Evolutionary conservation across 768 basidiomycete genomes (phyloP).

Genomic region (Suillus decipiens): DNA sequence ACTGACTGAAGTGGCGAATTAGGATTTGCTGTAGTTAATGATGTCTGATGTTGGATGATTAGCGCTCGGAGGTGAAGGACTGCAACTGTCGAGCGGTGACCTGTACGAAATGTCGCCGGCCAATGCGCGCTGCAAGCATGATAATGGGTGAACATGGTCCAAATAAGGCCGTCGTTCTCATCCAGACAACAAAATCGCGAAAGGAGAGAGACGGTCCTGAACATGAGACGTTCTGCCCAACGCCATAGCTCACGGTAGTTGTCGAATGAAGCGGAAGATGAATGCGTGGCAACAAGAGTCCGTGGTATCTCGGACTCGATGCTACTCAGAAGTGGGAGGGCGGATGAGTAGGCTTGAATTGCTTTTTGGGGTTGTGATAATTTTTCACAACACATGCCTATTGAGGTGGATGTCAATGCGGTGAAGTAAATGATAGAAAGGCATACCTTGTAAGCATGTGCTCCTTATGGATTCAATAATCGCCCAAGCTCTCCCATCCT

Average conservation of each 20-base stretch:
- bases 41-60: constrained; percentile 46
- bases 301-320: constrained; percentile 49
- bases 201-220: constrained; percentile 72
- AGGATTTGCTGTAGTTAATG: constrained; percentile 19
- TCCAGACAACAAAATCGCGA: constrained; percentile 45
- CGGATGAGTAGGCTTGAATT: constrained; percentile 55
- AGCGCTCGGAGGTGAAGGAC: constrained; percentile 76
- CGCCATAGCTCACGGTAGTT: constrained; percentile 83
- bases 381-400: constrained; percentile 79
- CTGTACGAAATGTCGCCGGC: constrained; percentile 78
- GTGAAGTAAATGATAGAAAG: constrained; percentile 1
- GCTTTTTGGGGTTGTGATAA: constrained; percentile 52
- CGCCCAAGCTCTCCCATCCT: constrained; percentile 73
- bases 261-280: constrained; percentile 50
- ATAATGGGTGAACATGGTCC: constrained; percentile 66
- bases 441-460: constrained; percentile 72
- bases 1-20: constrained; percentile 24
- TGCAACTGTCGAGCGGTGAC: constrained; percentile 70
- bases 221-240: constrained; percentile 81
- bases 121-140: constrained; percentile 63
- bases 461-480: constrained; percentile 74
- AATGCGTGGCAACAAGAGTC: constrained; percentile 27
- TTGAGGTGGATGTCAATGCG: constrained; percentile 1
- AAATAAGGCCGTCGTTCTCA: constrained; percentile 45
- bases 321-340: constrained; percentile 54